These are phyloP conservation scores for Botryotinia convoluta DNA, from an alignment of 2,329 filamentous ascomycete species.

Conservation along the genomic window DNA sequence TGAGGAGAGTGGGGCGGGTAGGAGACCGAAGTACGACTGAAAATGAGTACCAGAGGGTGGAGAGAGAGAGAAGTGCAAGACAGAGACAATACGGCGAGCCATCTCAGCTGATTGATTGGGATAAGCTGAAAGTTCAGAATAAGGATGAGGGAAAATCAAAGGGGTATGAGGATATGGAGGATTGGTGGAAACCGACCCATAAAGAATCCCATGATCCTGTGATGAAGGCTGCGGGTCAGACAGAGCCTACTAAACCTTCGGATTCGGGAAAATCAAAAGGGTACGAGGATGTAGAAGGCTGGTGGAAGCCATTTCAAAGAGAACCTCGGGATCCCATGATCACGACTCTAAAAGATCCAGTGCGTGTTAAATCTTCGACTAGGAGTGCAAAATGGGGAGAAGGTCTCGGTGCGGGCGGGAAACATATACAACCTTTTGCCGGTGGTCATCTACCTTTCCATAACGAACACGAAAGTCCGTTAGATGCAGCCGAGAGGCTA, in stretches of 20 bases:
- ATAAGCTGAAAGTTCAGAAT: fast-evolving
- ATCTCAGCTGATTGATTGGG: not conserved
- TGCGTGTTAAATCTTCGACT: fast-evolving
- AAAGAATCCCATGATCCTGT: not conserved
- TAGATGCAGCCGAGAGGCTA: not conserved
- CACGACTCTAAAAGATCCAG: not conserved
- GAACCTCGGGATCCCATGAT: not conserved
- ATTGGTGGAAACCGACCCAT: not conserved
- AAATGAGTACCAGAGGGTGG: not conserved
- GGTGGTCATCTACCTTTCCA: not conserved
- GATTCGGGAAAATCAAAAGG: not conserved
- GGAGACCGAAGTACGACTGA: not conserved
- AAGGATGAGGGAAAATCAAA: fast-evolving
- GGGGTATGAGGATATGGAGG: not conserved
- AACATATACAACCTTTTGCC: not conserved
- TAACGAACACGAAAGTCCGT: not conserved
- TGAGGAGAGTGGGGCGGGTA: not conserved
- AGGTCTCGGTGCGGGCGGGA: not conserved
- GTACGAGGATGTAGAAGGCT: not conserved
- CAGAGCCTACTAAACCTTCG: not conserved
- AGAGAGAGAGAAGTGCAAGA: not conserved
- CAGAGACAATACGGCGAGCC: not conserved
- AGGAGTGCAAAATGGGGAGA: not conserved
- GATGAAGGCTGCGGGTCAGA: not conserved
- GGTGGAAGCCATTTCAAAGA: not conserved